Base-by-base conservation (phyloP, 495 filamentous ascomycete genomes). In the Glutinoglossum americanum region DNA sequence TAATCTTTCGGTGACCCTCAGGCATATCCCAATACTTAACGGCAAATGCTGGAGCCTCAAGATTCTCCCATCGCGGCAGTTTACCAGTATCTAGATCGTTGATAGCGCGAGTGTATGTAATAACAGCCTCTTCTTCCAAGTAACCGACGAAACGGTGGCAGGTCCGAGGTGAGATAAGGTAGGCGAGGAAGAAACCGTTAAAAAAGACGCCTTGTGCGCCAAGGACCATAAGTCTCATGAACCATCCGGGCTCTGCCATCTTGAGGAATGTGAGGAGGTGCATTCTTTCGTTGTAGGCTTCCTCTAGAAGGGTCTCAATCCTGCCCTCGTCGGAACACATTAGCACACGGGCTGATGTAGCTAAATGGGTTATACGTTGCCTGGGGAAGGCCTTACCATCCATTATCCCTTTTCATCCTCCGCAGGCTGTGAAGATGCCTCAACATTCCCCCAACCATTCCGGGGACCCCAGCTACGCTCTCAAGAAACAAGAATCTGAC, bases 61-160 rank as follows among this genome's bases (percentile, higher is more conserved):
- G 78, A 8, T 80, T 74, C 25, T 80, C 72, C 90, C 93, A 98
- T 61, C 81, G 78, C 0, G 88, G 88, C 7, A 97, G 74, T 57
- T 78, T 78, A 27, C 89, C 90, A 1, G 75, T 73, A 47, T 98
- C 93, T 11, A 98, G 74, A 62, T 97, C 93, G 30, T 76, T 66
- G 64, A 98, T 86, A 58, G 82, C 82, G 9, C 88, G 80, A 0
- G 87, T 88, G 72, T 98, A 98, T 2, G 93, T 98, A 62, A 94
- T 77, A 3, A 96, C 89, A 0, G 93, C 93, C 64, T 98, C 92
- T 68, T 97, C 92, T 67, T 97, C 93, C 27, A 97, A 77, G 62
- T 96, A 96, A 1, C 92, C 92, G 53, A 97, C 90, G 66, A 98
- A 98, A 48, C 92, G 84, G 68, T 98, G 92, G 64, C 83, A 89